phyloP scores from a whole-genome alignment of 2,329 filamentous ascomycete species.

The Fusarium siculi region DNA sequence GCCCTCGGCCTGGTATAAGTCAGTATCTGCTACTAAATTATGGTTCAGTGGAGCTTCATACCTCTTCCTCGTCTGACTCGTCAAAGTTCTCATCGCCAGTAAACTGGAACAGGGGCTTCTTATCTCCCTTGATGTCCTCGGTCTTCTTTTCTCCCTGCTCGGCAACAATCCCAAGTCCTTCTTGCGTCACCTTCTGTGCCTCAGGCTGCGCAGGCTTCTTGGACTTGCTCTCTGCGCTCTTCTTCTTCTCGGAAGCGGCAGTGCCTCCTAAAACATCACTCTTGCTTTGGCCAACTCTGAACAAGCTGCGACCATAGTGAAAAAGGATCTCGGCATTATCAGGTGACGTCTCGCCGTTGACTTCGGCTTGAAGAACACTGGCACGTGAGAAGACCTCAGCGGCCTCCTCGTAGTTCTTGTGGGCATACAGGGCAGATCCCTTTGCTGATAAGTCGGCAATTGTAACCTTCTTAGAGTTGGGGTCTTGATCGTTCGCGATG shows the following conservation, averaged over 20 bases:
- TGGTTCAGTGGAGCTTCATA: not conserved
- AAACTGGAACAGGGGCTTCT: constrained; percentile 90
- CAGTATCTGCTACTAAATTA: not conserved
- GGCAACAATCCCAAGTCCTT: constrained; percentile 56
- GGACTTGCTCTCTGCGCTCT: constrained; percentile 48
- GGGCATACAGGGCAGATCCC: constrained; percentile 85
- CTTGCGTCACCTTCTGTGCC: constrained; percentile 57
- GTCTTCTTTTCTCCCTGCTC: constrained; percentile 54
- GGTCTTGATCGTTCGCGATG: constrained; percentile 54
- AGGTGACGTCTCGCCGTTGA: constrained; percentile 91
- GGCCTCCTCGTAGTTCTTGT: constrained; percentile 88
- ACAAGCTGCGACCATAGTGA: constrained; percentile 91
- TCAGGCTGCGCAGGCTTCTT: constrained; percentile 55
- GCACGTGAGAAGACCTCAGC: constrained; percentile 90
- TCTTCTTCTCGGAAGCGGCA: constrained; percentile 66
- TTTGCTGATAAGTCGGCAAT: constrained; percentile 82
- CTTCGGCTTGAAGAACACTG: constrained; percentile 86
- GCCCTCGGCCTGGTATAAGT: constrained; percentile 49
- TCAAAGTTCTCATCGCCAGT: constrained; percentile 94
- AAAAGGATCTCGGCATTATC: constrained; percentile 95
- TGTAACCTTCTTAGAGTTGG: constrained; percentile 67
- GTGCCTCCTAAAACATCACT: constrained; percentile 93
- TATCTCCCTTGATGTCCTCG: constrained; percentile 56
- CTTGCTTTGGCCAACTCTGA: constrained; percentile 92
- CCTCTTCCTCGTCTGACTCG: constrained; percentile 80